Percentiles rank a stretch among this genome's conserved stretches.
Evolutionary conservation across 495 filamentous ascomycete genomes (phyloP).

Genomic region (Trichoderma reesei): DNA sequence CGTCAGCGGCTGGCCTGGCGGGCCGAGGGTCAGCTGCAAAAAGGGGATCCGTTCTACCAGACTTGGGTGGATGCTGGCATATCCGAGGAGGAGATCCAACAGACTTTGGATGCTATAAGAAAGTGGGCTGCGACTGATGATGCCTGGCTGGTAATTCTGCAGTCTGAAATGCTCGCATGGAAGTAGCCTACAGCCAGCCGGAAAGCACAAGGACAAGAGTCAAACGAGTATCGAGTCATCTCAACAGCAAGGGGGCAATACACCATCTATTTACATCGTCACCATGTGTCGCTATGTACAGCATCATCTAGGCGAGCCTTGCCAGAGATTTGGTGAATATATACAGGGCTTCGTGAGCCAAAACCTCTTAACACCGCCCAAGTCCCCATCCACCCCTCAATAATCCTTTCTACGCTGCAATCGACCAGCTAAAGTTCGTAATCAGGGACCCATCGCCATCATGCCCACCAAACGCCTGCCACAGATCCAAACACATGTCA

Average conservation of each 20-base stretch:
- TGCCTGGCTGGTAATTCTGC: conserved; percentile 28
- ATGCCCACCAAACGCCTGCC: background rate
- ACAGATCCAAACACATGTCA: background rate
- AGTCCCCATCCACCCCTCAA: background rate
- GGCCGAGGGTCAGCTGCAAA: conserved; percentile 21
- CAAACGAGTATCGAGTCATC: too few relatives aligned
- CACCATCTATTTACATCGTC: background rate
- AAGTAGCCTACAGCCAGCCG: conserved; percentile 17
- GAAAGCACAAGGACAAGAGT: background rate
- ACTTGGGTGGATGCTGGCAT: conserved; percentile 30
- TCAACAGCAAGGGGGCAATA: background rate
- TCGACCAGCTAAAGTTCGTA: background rate
- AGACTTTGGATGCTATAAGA: conserved; percentile 21
- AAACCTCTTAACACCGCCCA: background rate
- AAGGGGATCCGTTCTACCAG: conserved; percentile 26
- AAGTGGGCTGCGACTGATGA: conserved; percentile 29
- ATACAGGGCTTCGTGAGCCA: background rate
- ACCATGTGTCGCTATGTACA: background rate
- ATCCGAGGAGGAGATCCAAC: conserved; percentile 26
- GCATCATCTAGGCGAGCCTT: background rate
- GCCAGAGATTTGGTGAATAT: background rate
- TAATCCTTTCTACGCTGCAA: background rate
- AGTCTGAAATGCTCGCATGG: conserved; percentile 33
- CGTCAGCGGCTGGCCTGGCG: conserved; percentile 24
- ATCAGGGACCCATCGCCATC: background rate